Percentiles rank a stretch among this genome's conserved stretches.
Evolutionary conservation across 2,329 filamentous ascomycete species (phyloP).

Genomic region (Blastomyces parvus): DNA sequence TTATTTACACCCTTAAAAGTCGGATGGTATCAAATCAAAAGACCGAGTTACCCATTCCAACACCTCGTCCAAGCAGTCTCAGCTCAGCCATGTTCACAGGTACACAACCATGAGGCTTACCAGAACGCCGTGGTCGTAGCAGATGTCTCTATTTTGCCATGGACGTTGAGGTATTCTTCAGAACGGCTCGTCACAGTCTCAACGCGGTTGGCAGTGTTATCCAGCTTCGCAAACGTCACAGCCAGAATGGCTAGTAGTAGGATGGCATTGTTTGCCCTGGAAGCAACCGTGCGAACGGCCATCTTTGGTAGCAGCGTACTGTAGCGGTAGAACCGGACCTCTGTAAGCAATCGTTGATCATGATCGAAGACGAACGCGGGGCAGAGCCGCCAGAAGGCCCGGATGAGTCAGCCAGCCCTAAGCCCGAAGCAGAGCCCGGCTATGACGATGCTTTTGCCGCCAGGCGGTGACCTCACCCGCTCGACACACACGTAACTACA

Average conservation of each 20-base stretch:
- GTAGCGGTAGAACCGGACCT: not conserved
- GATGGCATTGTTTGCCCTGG: constrained; percentile 33
- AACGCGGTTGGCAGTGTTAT: constrained; percentile 27
- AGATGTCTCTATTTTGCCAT: constrained; percentile 17
- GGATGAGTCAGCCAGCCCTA: not conserved
- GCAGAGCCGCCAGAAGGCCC: too few species aligned
- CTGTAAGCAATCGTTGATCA: too few species aligned
- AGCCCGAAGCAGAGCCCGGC: not conserved
- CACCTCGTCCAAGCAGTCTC: not conserved
- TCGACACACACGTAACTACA: not conserved
- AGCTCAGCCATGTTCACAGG: not conserved
- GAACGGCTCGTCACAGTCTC: too few species aligned
- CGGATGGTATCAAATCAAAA: constrained; percentile 46
- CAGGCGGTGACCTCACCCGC: not conserved
- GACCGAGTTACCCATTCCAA: constrained; percentile 46
- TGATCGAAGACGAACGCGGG: too few species aligned
- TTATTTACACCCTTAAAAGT: constrained; percentile 81
- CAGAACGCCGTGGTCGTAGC: constrained; percentile 12
- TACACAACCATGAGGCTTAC: too few species aligned
- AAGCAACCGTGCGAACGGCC: constrained; percentile 28
- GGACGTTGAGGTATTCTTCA: constrained; percentile 7
- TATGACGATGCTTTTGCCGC: not conserved
- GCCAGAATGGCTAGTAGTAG: constrained; percentile 35
- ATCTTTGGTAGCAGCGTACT: not conserved
- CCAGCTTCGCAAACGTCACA: constrained; percentile 33